Conservation (phyloP, 495 filamentous ascomycete species). For the Recurvomyces mirabilis region DNA sequence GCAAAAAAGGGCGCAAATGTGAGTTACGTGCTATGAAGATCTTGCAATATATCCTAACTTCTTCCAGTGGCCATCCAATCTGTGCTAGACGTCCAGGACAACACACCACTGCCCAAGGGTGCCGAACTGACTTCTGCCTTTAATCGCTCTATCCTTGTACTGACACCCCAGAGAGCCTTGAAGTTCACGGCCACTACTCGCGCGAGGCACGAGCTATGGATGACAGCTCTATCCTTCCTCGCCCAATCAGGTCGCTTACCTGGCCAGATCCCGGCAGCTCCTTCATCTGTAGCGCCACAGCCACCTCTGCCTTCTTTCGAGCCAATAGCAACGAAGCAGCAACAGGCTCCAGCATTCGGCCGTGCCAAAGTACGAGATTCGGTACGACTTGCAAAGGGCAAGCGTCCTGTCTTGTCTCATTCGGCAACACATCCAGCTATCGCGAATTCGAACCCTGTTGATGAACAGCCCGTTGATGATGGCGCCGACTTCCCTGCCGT, state of each 20-base stretch:
- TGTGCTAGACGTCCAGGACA: constrained; percentile 90
- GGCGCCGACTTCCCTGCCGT: constrained; percentile 75
- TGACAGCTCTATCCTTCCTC: constrained; percentile 86
- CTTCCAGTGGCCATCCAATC: constrained; percentile 80
- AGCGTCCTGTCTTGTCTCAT: constrained; percentile 20
- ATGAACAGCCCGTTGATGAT: constrained; percentile 28
- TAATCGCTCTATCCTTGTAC: constrained; percentile 87
- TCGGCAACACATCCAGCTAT: constrained; percentile 13
- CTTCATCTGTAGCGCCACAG: neutral
- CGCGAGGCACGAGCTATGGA: constrained; percentile 90
- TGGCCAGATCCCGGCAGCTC: constrained; percentile 3
- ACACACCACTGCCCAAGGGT: constrained; percentile 75
- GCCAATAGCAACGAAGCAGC: constrained; percentile 41
- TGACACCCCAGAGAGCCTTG: constrained; percentile 85
- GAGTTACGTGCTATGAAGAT: constrained; percentile 33
- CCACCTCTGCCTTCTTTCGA: constrained; percentile 21
- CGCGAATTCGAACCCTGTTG: neutral
- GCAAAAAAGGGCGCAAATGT: constrained; percentile 94
- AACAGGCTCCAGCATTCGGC: constrained; percentile 35
- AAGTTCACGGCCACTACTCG: constrained; percentile 81
- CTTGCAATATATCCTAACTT: constrained; percentile 19
- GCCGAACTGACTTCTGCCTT: constrained; percentile 47
- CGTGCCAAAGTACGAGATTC: constrained; percentile 73
- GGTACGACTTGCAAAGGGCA: constrained; percentile 77
- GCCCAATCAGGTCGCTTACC: constrained; percentile 43